Conservation (phyloP, 2,329 filamentous ascomycete genomes). For the Simplicillium aogashimaense region DNA sequence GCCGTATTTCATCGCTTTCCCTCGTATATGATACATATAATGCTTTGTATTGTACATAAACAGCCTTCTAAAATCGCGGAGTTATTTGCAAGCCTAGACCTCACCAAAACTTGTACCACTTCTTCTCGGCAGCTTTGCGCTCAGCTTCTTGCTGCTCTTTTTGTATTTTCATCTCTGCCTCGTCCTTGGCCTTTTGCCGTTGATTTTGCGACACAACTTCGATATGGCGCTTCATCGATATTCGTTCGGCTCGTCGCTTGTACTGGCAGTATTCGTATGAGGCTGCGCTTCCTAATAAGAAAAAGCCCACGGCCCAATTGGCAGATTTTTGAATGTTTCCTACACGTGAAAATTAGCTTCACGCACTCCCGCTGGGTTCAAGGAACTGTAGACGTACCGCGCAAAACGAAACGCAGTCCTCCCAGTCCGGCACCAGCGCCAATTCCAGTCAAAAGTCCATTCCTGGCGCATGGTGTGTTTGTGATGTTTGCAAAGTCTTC, state of each 20-base stretch:
- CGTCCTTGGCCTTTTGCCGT: conserved; percentile 32
- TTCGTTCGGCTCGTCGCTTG: conserved; percentile 61
- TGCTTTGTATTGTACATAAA: too few relatives aligned
- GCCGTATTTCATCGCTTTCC: too few relatives aligned
- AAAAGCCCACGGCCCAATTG: conserved; percentile 79
- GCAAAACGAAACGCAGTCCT: conserved; percentile 61
- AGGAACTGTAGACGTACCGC: conserved; percentile 45
- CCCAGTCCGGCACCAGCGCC: conserved; percentile 68
- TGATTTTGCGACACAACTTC: conserved; percentile 50
- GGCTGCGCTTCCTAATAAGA: conserved; percentile 57
- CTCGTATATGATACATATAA: too few relatives aligned
- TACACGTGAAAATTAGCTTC: conserved; percentile 6
- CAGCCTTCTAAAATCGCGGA: too few relatives aligned
- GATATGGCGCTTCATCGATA: conserved; percentile 76
- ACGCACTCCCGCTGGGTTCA: neutral
- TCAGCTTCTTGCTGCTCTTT: conserved; percentile 20
- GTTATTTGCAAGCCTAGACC: too few relatives aligned
- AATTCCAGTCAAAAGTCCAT: conserved; percentile 77
- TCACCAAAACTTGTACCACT: conserved; percentile 51
- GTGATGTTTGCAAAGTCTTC: conserved; percentile 65
- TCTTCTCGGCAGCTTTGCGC: conserved; percentile 23
- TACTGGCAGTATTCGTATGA: conserved; percentile 82
- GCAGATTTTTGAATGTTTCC: conserved; percentile 41
- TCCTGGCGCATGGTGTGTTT: conserved; percentile 73
- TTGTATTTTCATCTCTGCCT: conserved; percentile 30